These are phyloP conservation scores for Metahyphopichia silvanorum DNA, from an alignment of 805 yeast genomes.

Conservation along the genomic window DNA sequence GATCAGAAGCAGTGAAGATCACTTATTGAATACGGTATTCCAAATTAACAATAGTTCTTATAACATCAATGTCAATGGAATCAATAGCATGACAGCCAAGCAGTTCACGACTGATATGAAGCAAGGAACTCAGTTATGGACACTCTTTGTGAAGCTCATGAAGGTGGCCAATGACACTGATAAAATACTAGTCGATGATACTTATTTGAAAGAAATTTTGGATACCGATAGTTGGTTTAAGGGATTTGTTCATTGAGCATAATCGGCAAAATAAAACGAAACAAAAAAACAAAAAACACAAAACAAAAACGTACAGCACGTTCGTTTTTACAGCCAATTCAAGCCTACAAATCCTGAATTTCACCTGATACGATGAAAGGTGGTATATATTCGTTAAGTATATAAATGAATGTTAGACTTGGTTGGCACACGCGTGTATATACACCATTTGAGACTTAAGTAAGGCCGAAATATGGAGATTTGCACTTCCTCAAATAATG, in stretches of 20 bases:
- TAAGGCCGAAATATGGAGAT: no score
- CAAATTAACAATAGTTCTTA: slow-evolving; percentile 36
- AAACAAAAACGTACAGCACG: background rate
- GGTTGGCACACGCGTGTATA: no score
- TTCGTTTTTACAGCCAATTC: no score
- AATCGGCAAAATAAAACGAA: no score
- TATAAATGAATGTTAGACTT: no score
- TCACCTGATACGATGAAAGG: no score
- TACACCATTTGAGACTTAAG: no score
- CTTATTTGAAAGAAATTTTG: slow-evolving; percentile 16
- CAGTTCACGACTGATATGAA: slow-evolving; percentile 30
- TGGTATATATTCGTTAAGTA: no score
- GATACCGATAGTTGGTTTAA: slow-evolving; percentile 31
- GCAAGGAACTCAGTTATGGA: slow-evolving; percentile 34
- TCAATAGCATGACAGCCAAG: slow-evolving; percentile 32
- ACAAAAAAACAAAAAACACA: background rate
- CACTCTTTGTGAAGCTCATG: slow-evolving; percentile 24
- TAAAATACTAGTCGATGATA: slow-evolving; percentile 19
- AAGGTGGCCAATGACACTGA: slow-evolving; percentile 25
- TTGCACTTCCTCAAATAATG: no score
- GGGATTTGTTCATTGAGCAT: slow-evolving; percentile 13
- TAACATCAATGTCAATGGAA: slow-evolving; percentile 40
- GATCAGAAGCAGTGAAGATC: slow-evolving; percentile 23
- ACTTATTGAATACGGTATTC: slow-evolving; percentile 32
- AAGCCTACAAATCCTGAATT: no score